Evolutionary conservation across 306 rosid species (phyloP), one percentile per base, ranked within the genome.

Genomic region (Astragalus membranaceus): DNA sequence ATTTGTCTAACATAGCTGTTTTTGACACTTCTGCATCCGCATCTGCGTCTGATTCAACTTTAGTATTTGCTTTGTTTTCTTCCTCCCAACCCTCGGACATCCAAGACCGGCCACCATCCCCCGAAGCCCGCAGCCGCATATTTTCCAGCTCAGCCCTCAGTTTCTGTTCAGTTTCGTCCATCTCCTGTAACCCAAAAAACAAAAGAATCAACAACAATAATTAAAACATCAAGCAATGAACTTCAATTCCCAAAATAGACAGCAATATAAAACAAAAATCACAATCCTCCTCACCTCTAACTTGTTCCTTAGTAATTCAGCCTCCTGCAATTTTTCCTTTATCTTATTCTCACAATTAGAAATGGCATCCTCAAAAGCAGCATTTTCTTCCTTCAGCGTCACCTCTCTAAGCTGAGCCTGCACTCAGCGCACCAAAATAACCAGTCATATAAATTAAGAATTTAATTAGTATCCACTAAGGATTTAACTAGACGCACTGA

Each of bases 341-440:
- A 93, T 88, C 47, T 90, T 90, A 57, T 69, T 69, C 69, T 88
- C 88, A 20, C 87, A 93, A 72, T 65, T 83, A 1, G 82, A 87
- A 64, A 93, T 81, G 5, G 90, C 90, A 36, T 74, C 79, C 41
- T 86, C 84, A n/a, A 62, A 91, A 8, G 87, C 96, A 26, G 73
- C 83, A 70, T 90, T 94, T 78, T 94, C 96, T 79, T 89, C 98
- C 73, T 77, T 87, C 62, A 90, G 79, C 0, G 95, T 84, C 73
- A 78, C 74, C 85, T 90, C 92, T 77, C 98, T 84, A 69, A 87
- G 85, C 48, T 88, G 96, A 32, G 93, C 97, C 98, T 93, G 85
- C 11, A 6, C 37, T 11, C 42, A 63, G 7, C 11, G 9, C n/a
- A 52, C 12, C 10, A 3, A 53, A 58, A 41, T 61, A 70, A 30